Conservation (phyloP, 352 stramenopile genomes). For the Sclerospora graminicola region DNA sequence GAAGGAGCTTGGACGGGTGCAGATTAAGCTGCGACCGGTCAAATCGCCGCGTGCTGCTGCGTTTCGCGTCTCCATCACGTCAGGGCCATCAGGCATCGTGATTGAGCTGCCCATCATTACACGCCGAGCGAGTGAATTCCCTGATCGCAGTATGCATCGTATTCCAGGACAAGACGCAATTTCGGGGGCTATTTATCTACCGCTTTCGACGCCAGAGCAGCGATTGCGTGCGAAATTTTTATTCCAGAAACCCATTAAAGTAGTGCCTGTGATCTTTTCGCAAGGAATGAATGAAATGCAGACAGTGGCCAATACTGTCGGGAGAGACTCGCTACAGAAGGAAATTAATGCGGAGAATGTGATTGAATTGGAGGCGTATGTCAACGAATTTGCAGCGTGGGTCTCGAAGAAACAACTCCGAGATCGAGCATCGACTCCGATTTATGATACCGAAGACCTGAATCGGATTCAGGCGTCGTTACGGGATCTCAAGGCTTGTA, state of each 20-base stretch:
- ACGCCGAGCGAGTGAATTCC: constrained; percentile 24
- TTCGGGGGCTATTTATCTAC: constrained; percentile 63
- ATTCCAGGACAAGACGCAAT: constrained; percentile 61
- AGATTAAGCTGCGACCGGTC: constrained; percentile 63
- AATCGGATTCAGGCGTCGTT: constrained; percentile 24
- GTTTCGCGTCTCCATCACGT: constrained; percentile 68
- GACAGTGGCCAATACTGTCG: constrained; percentile 86
- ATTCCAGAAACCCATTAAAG: constrained; percentile 41
- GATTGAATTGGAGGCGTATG: constrained; percentile 45
- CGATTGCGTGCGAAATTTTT: constrained; percentile 46
- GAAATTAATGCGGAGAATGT: constrained; percentile 79
- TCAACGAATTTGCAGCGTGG: constrained; percentile 30
- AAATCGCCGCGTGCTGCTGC: constrained; percentile 44
- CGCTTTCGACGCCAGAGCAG: constrained; percentile 32
- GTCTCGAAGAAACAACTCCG: constrained; percentile 20
- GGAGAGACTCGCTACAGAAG: constrained; percentile 60
- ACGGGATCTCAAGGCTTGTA: constrained; percentile 26
- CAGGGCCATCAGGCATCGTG: constrained; percentile 40
- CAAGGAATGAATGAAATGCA: constrained; percentile 92
- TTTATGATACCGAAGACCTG: constrained; percentile 24
- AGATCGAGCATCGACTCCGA: constrained; percentile 5
- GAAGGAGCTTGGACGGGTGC: constrained; percentile 53
- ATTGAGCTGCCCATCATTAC: constrained; percentile 73
- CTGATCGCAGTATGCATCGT: constrained; percentile 55
- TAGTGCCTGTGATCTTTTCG: constrained; percentile 76